phyloP scores from a whole-genome alignment of 2,329 filamentous ascomycete species.

The Onygena corvina region DNA sequence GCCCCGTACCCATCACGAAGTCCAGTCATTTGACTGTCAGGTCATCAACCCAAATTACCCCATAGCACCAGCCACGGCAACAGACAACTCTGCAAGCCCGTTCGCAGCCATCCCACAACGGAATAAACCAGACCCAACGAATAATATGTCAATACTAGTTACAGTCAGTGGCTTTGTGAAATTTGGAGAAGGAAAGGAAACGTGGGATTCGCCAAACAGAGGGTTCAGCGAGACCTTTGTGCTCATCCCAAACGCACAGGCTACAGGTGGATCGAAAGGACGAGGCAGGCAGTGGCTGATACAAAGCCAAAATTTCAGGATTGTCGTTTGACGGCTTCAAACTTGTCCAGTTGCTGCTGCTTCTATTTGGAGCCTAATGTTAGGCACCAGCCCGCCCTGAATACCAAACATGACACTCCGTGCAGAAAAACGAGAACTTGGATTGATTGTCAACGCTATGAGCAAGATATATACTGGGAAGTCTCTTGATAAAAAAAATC shows the following conservation, averaged over 20 bases:
- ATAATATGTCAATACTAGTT: slow-evolving; percentile 60
- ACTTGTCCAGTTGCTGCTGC: background rate
- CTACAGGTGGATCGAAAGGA: slow-evolving; percentile 44
- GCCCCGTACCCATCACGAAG: slow-evolving; percentile 53
- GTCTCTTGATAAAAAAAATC: no score
- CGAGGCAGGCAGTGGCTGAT: slow-evolving; percentile 51
- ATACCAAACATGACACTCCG: no score
- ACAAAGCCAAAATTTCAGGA: slow-evolving; percentile 59
- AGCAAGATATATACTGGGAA: background rate
- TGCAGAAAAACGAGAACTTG: background rate
- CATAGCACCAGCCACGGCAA: slow-evolving; percentile 31
- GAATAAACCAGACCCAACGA: slow-evolving; percentile 29
- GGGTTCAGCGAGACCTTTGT: slow-evolving; percentile 73
- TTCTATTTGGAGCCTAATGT: background rate
- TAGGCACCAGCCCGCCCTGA: background rate
- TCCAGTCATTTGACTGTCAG: slow-evolving; percentile 65
- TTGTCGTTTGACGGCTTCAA: slow-evolving; percentile 32
- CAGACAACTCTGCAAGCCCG: slow-evolving; percentile 29
- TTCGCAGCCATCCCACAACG: slow-evolving; percentile 7
- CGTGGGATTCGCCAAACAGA: slow-evolving; percentile 49
- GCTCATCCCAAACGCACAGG: slow-evolving; percentile 54
- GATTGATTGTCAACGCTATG: background rate
- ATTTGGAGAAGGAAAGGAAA: slow-evolving; percentile 45
- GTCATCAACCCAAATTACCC: slow-evolving; percentile 60
- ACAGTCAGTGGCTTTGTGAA: slow-evolving; percentile 60